Percentiles rank a stretch among this genome's conserved stretches.
Conservation (phyloP, 257 asterid genomes). For the Handroanthus guayacan region DNA sequence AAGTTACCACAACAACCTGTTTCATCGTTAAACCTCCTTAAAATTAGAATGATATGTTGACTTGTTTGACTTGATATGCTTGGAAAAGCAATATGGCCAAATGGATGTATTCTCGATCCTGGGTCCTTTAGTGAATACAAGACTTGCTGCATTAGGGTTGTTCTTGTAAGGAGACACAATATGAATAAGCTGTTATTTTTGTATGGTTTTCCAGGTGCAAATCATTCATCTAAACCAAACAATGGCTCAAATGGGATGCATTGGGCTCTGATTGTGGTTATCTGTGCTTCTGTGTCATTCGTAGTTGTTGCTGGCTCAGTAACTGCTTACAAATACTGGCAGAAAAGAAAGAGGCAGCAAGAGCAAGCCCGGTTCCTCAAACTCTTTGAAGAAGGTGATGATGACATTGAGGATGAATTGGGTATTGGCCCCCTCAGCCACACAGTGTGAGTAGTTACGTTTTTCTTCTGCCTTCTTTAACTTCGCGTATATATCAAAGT, state of each 20-base stretch:
- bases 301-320: constrained; percentile 44
- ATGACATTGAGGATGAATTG: constrained; percentile 60
- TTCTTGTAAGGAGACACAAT: background rate
- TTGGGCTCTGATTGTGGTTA: constrained; percentile 47
- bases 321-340: constrained; percentile 55
- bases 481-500: constrained; percentile 1
- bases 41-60: background rate
- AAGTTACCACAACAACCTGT: background rate
- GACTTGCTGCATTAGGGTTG: background rate
- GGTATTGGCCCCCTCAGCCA: constrained; percentile 57
- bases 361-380: constrained; percentile 75
- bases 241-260: constrained; percentile 44
- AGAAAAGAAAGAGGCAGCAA: constrained; percentile 61
- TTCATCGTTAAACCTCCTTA: background rate
- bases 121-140: background rate
- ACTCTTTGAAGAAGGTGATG: constrained; percentile 65
- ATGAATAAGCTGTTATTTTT: background rate
- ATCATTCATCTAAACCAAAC: constrained; percentile 38
- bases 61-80: background rate
- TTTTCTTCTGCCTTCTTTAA: background rate
- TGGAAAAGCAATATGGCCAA: background rate
- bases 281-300: constrained; percentile 37
- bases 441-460: constrained; percentile 31
- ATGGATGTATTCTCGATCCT: background rate
- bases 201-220: constrained; percentile 42